A percentile compares a stretch with the other conserved stretches of the same genome.
Conservation (phyloP, 2,329 filamentous ascomycete species). For the Fusarium udum region DNA sequence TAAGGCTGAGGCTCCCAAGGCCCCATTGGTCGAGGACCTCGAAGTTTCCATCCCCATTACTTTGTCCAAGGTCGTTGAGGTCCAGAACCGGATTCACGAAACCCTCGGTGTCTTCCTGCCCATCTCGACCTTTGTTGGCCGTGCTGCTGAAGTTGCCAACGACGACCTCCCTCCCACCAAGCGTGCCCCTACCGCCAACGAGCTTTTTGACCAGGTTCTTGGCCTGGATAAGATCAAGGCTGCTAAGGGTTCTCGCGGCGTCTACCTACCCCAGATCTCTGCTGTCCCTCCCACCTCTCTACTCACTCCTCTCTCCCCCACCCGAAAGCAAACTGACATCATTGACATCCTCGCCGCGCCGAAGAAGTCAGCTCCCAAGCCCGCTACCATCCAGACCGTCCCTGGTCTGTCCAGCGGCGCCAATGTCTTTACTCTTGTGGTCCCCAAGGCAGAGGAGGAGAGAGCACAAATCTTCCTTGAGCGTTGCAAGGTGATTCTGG, state of each 20-base stretch:
- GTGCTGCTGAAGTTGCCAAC: constrained; percentile 88
- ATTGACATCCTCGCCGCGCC: constrained; percentile 78
- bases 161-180: constrained; percentile 78
- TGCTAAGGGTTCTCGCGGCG: constrained; percentile 65
- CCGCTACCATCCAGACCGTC: constrained; percentile 46
- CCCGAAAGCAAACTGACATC: constrained; percentile 68
- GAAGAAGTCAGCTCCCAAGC: constrained; percentile 42
- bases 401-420: constrained; percentile 64
- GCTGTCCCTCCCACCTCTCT: constrained; percentile 60
- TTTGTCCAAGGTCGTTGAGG: constrained; percentile 78
- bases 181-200: constrained; percentile 72
- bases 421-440: constrained; percentile 85
- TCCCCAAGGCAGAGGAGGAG: constrained; percentile 82
- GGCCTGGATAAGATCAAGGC: constrained; percentile 65
- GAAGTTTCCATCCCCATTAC: constrained; percentile 80
- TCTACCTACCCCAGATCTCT: constrained; percentile 77
- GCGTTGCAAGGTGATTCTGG: constrained; percentile 83
- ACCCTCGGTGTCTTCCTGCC: constrained; percentile 83
- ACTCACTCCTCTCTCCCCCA: constrained; percentile 46
- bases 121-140: constrained; percentile 84
- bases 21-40: constrained; percentile 58
- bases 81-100: constrained; percentile 81
- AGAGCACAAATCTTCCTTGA: constrained; percentile 84
- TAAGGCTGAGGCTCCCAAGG: constrained; percentile 52
- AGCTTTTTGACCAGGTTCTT: constrained; percentile 90